Conservation (phyloP, 257 asterid species). For the Solanum raphanifolium region DNA sequence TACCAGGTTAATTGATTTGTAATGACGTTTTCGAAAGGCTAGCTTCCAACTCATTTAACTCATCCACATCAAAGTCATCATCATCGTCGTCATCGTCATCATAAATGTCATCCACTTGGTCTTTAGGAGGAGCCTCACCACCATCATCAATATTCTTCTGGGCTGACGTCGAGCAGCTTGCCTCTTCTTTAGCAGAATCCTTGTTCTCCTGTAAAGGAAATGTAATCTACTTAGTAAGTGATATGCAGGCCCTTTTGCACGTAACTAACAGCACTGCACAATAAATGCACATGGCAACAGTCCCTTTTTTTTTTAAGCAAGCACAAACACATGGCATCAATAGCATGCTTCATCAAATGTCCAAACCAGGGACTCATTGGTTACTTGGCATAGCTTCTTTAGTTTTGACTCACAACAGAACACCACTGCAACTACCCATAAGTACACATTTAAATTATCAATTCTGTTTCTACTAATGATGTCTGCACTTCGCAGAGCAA, state of each 20-base stretch:
- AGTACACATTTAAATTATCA: not conserved
- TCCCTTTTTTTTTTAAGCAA: not conserved
- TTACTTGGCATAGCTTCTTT: not conserved
- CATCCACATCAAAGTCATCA: conserved; percentile 79
- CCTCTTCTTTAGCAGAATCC: conserved; percentile 29
- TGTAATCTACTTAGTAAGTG: not conserved
- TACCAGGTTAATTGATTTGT: conserved; percentile 47
- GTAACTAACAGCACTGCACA: not conserved
- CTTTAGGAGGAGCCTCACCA: conserved; percentile 5
- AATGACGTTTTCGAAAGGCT: conserved; percentile 64
- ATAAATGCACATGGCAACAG: not conserved
- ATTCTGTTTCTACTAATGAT: not conserved
- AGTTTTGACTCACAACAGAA: not conserved
- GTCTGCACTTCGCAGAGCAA: not conserved
- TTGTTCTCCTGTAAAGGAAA: conserved; percentile 39
- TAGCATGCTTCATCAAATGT: not conserved
- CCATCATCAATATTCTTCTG: conserved; percentile 11
- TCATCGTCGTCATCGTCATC: conserved; percentile 63
- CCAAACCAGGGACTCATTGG: not conserved
- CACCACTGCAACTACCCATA: not conserved
- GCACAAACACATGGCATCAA: not conserved
- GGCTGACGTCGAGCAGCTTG: conserved; percentile 61
- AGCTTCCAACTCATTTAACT: conserved; percentile 81
- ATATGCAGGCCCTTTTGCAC: not conserved
- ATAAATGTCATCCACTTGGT: conserved; percentile 13